Evolutionary conservation across 108 stramenopile species (phyloP).

Genomic region (Stephanodiscus minutulus): DNA sequence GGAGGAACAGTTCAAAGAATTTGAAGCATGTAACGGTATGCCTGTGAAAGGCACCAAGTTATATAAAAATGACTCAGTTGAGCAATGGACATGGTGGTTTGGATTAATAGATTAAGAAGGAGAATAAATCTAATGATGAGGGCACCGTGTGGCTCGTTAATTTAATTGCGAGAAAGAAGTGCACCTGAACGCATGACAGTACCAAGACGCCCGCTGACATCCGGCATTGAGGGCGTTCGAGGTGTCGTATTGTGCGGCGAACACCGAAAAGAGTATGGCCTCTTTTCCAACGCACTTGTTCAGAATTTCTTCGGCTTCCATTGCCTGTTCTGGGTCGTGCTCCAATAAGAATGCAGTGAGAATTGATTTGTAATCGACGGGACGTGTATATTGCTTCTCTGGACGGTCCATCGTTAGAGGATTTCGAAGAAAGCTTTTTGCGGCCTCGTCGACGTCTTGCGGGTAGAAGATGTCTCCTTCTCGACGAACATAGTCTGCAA

Average conservation of each 20-base stretch:
- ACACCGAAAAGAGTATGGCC: slow-evolving; percentile 23
- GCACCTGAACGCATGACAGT: no score
- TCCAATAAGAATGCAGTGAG: slow-evolving; percentile 13
- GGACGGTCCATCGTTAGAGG: slow-evolving; percentile 12
- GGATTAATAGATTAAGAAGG: no score
- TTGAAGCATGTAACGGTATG: no score
- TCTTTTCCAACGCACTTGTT: slow-evolving; percentile 15
- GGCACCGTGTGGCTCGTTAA: no score
- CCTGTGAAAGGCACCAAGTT: no score
- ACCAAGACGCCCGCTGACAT: no score
- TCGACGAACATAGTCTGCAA: not conserved
- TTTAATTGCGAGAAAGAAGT: no score
- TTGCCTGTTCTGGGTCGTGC: slow-evolving; percentile 12
- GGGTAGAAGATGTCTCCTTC: slow-evolving; percentile 4
- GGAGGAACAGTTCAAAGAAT: no score
- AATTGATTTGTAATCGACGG: slow-evolving; percentile 14
- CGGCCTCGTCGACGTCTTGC: not conserved
- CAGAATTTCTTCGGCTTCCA: slow-evolving; percentile 16
- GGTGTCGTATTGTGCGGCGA: slow-evolving; percentile 15
- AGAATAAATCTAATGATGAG: no score
- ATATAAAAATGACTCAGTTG: no score
- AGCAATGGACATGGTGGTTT: no score
- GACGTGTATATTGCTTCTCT: not conserved
- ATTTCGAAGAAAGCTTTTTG: slow-evolving; percentile 21
- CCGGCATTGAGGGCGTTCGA: slow-evolving; percentile 17